Evolutionary conservation across 73 alveolate genomes (phyloP).

Genomic region (Tetrahymena borealis): DNA sequence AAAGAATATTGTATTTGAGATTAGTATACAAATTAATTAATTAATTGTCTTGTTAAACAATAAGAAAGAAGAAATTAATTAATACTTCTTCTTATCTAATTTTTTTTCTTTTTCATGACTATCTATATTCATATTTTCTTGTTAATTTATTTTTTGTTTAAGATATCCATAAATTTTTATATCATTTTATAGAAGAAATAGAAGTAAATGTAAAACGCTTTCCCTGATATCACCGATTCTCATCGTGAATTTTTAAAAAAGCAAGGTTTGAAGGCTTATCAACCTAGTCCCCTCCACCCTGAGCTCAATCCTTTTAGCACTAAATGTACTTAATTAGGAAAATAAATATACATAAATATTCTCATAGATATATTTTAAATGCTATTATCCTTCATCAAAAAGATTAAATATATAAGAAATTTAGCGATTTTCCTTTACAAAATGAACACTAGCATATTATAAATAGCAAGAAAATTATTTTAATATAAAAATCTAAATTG

Average conservation of each 20-base stretch:
- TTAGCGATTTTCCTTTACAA: too few relatives aligned
- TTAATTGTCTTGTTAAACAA: background rate
- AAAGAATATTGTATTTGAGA: too few relatives aligned
- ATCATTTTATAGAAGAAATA: background rate
- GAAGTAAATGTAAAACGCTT: background rate
- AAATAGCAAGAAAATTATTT: too few relatives aligned
- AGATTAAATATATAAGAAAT: too few relatives aligned
- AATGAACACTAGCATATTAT: too few relatives aligned
- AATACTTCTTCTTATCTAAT: background rate
- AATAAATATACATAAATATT: too few relatives aligned
- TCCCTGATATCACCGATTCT: background rate
- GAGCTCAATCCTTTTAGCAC: background rate
- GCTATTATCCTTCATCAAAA: too few relatives aligned
- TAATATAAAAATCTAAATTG: too few relatives aligned
- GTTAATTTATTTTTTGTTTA: background rate
- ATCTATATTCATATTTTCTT: background rate
- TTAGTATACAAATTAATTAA: too few relatives aligned
- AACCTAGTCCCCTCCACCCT: background rate
- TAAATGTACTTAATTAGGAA: background rate
- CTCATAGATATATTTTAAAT: too few relatives aligned
- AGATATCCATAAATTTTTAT: background rate
- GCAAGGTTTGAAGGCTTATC: background rate
- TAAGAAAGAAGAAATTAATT: background rate
- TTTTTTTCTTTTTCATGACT: background rate
- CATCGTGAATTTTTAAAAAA: background rate